phyloP scores from a whole-genome alignment of 345 rosid genomes.

The Diplotaxis tenuifolia region DNA sequence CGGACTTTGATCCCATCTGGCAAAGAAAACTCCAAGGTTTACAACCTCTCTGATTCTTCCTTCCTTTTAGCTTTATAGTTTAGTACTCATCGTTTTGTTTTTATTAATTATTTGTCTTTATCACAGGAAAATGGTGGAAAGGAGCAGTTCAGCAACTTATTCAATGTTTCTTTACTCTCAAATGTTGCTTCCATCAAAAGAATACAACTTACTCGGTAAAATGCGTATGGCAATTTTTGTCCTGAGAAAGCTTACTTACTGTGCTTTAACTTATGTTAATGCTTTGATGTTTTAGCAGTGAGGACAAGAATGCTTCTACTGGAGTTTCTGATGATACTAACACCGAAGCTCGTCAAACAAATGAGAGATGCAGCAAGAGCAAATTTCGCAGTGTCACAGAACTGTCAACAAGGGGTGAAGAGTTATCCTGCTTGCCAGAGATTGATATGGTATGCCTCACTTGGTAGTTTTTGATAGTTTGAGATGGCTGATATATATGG shows the following conservation, averaged over 20 bases:
- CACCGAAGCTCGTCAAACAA: slow-evolving; percentile 39
- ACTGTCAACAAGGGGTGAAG: slow-evolving; percentile 69
- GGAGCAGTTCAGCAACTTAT: slow-evolving; percentile 44
- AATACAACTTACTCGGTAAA: slow-evolving; percentile 53
- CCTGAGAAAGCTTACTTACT: not conserved
- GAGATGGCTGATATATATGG: not conserved
- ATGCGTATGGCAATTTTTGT: slow-evolving; percentile 7
- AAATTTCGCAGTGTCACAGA: slow-evolving; percentile 77
- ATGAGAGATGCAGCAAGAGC: slow-evolving; percentile 59
- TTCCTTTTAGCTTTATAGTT: not conserved
- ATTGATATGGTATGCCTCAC: slow-evolving; percentile 78
- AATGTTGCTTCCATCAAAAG: slow-evolving; percentile 53
- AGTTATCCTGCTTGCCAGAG: slow-evolving; percentile 41
- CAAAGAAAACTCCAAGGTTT: slow-evolving; percentile 75
- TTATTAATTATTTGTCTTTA: not conserved
- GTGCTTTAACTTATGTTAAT: slow-evolving; percentile 9
- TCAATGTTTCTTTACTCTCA: slow-evolving; percentile 56
- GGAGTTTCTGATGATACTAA: slow-evolving; percentile 44
- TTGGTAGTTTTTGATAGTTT: slow-evolving; percentile 11
- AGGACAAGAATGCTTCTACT: slow-evolving; percentile 42
- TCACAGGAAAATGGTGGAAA: slow-evolving; percentile 52
- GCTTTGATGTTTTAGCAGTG: slow-evolving; percentile 42
- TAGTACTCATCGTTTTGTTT: too few relatives aligned
- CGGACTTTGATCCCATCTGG: slow-evolving; percentile 51
- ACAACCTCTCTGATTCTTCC: not conserved